Evolutionary conservation across 495 filamentous ascomycete species (phyloP), one percentile per base, ranked within the genome.

Genomic region (Aspergillus heteromorphus): DNA sequence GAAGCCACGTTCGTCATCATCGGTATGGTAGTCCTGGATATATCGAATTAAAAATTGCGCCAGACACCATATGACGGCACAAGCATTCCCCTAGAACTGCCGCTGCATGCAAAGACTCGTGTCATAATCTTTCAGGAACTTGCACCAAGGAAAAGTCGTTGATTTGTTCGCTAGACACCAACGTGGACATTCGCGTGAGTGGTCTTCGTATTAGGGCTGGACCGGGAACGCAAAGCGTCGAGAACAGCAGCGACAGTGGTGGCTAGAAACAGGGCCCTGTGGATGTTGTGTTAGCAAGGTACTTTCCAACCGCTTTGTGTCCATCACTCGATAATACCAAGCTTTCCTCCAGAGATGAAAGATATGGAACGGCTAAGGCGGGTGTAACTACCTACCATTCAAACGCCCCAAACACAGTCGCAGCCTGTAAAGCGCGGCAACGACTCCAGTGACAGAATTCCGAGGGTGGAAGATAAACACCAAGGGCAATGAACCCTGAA

Each of bases 401-500:
- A 61, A 85, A 75, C 1, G 80, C 74, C 0, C 67, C 76, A 71
- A 86, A 79, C 5, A 76, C 77, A 6, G 73, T 74, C 0, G 71
- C 78, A 9, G 79, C 82, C 58, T 79, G 76, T 23, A 79, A 67
- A 2, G 73, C 69, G 11, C 56, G 61, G 55, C 84, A 86, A 9
- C 71, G 66, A 30, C 67, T 67, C 4, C 71, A 74, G 9, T 63
- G 63, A 51, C 83, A 87, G 40, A 63, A 57, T 1, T 45, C 47
- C 5, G 80, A 53, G 4, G 77, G 64, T 16, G 75, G 78, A 41
- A 87, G 65, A 53, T 77, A 74, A 4, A 82, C 84, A 2, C 83
- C 88, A 1, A 90, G 62, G 0, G 88, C 88, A 64, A 95, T 84
- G 55, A 87, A 87, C 21, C 88, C 89, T 0, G 85, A 83, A 65